Conservation (phyloP, 129 eudicot genomes). For the carrot (Daucus carota) region DNA sequence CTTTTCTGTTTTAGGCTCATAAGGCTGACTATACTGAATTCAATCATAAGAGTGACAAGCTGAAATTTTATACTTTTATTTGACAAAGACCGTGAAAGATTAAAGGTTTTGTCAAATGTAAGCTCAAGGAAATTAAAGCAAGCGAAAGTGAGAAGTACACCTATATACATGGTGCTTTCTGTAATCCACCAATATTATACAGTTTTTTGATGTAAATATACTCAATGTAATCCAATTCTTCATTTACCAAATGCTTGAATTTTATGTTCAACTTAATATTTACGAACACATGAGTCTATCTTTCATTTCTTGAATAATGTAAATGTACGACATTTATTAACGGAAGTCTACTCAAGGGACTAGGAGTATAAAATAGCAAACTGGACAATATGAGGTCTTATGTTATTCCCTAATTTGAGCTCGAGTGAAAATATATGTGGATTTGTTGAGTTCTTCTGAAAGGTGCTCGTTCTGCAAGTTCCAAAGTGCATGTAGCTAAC, state of each 20-base stretch:
- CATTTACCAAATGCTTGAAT: neutral
- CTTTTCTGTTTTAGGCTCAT: constrained; percentile 8
- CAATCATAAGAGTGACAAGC: neutral
- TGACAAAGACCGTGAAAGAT: neutral
- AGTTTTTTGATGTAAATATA: neutral
- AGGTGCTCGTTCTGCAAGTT: neutral
- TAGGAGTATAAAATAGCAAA: neutral
- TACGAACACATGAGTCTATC: neutral
- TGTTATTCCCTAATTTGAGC: neutral
- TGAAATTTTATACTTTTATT: neutral
- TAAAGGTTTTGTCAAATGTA: neutral
- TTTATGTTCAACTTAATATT: neutral
- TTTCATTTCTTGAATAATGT: neutral
- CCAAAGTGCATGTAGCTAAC: neutral
- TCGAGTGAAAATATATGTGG: neutral
- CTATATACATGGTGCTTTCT: neutral
- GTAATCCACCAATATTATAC: neutral
- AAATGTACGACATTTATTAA: too few species aligned
- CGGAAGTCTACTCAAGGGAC: neutral
- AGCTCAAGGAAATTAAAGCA: constrained; percentile 1
- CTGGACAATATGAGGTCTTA: neutral
- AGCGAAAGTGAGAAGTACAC: neutral
- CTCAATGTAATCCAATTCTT: neutral
- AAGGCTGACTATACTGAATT: neutral
- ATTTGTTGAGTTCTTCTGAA: neutral